Percentiles rank a stretch among this genome's conserved stretches.
These are phyloP conservation scores for Penicillium concentricum DNA, from an alignment of 2,329 filamentous ascomycete genomes.

Conservation along the genomic window DNA sequence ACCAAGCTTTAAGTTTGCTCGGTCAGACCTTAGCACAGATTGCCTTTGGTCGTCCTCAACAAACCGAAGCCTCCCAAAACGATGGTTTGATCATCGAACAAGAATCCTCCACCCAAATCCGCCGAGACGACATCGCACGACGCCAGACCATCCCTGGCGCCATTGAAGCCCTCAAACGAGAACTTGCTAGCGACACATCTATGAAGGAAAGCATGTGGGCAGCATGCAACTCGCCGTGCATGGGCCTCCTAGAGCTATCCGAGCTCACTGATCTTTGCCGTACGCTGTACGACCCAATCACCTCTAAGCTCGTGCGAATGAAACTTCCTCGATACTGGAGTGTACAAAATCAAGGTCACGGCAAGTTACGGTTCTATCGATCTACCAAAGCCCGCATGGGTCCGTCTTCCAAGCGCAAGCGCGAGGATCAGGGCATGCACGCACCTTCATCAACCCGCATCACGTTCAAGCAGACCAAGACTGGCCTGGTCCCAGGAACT, in stretches of 20 bases:
- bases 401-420: conserved; percentile 39
- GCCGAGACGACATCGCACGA: conserved; percentile 55
- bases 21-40: conserved; percentile 57
- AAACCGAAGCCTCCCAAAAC: conserved; percentile 30
- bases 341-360: conserved; percentile 52
- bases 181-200: conserved; percentile 49
- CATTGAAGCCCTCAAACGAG: conserved; percentile 54
- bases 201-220: conserved; percentile 58
- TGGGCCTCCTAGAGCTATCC: conserved; percentile 55
- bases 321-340: conserved; percentile 59
- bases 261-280: conserved; percentile 59
- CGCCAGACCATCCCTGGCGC: conserved; percentile 60
- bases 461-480: conserved; percentile 45
- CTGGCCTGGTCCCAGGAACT: conserved; percentile 21
- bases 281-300: conserved; percentile 55
- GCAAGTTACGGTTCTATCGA: conserved; percentile 45
- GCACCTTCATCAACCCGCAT: conserved; percentile 39
- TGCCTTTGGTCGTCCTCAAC: conserved; percentile 54
- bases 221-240: conserved; percentile 52
- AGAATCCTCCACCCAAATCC: conserved; percentile 51
- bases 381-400: conserved; percentile 40
- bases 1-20: conserved; percentile 53
- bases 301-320: conserved; percentile 50
- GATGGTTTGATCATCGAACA: conserved; percentile 59
- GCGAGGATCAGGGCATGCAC: conserved; percentile 36